Base-by-base conservation (phyloP, 225 moss, liverwort and hornwort species). In the Straminergon stramineum region DNA sequence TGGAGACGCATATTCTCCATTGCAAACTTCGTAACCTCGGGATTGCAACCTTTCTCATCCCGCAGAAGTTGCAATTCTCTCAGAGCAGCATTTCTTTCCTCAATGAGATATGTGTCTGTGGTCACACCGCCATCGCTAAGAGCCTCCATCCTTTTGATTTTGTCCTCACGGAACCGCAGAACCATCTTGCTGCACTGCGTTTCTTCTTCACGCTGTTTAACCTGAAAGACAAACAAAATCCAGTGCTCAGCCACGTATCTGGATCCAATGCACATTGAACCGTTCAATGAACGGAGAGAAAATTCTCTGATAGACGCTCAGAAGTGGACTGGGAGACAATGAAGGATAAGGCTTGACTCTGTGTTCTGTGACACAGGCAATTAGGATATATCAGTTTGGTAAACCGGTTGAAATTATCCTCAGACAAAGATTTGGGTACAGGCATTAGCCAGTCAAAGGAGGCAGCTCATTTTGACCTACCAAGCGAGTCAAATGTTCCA, bases 161-260 rank as follows among this genome's bases (percentile, higher is more conserved):
- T 97, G 51, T 96, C 96, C 84, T 98, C 98, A 74, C 95, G 94
- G 82, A 98, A 98, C 74, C 95, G 92, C 66, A 98, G 73, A 89
- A 97, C 89, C 94, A 94, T 95, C 89, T 97, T 98, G 84, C 91
- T 90, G 87, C 94, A 95, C 57, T 96, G 96, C 23, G 96, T 91
- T 92, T 97, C 97, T 89, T 97, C 98, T 87, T 96, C 96, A 34
- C 97, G 93, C 83, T 96, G 97, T 82, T 94, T 93, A 60, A 97
- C 96, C 98, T 98, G 94, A 86, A 92, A 70, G 63, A 75, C 60
- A 84, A 75, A 55, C 48, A 81, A 62, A 90, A 89, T 62, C 74
- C 74, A 75, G 60, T 84, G 37, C 43, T 74, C 75, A 91, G 63
- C 41, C 75, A 84, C 20, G 45, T 37, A 37, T 79, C 55, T 41